Conservation (phyloP, 305 asterid genomes). For the Solanum hybrid region DNA sequence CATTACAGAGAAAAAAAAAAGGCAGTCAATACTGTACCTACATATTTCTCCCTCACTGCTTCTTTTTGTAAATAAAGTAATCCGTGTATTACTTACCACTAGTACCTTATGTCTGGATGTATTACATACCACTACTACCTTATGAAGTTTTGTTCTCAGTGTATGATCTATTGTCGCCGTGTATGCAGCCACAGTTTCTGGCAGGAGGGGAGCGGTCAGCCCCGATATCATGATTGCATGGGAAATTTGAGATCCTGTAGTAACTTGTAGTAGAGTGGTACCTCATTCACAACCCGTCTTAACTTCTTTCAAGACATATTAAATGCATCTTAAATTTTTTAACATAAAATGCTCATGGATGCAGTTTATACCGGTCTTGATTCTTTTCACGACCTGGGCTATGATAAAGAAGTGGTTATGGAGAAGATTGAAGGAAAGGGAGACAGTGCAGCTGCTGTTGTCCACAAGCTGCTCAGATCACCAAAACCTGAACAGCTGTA, state of each 20-base stretch:
- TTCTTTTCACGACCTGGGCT: background rate
- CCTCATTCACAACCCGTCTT: background rate
- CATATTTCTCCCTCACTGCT: background rate
- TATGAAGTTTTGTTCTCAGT: no score
- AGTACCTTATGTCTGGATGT: no score
- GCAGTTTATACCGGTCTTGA: constrained; percentile 14
- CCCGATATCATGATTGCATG: background rate
- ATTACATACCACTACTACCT: no score
- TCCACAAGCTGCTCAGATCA: constrained; percentile 21
- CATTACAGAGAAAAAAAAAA: background rate
- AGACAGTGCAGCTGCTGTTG: constrained; percentile 34
- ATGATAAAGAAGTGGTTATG: constrained; percentile 7
- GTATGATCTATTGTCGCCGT: no score
- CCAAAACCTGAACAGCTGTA: background rate
- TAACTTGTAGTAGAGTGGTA: background rate
- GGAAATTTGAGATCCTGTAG: background rate
- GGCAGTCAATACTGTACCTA: background rate
- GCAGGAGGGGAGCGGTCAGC: background rate
- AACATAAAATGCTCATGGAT: background rate
- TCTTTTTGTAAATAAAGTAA: background rate
- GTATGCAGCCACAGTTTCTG: background rate
- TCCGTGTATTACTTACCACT: no score
- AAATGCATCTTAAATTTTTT: background rate
- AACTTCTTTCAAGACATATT: background rate
- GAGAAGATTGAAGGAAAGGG: constrained; percentile 20